phyloP scores from a whole-genome alignment of 73 alveolate genomes.

The Paraurostyla sp. region DNA sequence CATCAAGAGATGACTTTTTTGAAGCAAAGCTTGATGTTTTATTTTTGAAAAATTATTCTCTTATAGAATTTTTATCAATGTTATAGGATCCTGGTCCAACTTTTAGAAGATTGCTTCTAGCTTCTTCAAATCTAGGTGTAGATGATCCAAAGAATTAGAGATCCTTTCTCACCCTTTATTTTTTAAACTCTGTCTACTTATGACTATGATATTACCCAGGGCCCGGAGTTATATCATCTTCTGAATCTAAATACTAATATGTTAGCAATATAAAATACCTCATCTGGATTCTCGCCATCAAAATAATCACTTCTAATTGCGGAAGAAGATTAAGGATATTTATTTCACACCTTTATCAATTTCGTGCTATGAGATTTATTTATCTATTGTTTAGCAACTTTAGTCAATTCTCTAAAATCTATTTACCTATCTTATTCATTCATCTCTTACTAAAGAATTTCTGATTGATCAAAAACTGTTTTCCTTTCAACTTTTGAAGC shows the following conservation, averaged over 20 bases:
- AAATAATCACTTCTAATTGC: background rate
- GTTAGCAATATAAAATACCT: background rate
- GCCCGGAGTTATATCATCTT: constrained; percentile 6
- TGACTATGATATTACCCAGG: background rate
- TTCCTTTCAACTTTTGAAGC: constrained; percentile 4
- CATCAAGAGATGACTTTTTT: background rate
- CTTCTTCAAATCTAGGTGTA: background rate
- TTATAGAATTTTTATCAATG: background rate
- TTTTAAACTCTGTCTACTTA: background rate
- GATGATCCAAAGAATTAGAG: constrained; percentile 29
- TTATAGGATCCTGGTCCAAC: constrained; percentile 30
- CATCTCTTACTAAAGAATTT: background rate
- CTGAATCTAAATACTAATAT: background rate
- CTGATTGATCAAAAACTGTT: constrained; percentile 10
- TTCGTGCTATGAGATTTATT: background rate
- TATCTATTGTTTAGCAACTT: background rate
- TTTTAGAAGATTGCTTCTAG: too few relatives aligned
- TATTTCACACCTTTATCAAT: background rate
- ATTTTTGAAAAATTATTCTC: constrained; percentile 2
- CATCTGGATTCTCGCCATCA: constrained; percentile 11
- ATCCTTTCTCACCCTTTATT: background rate
- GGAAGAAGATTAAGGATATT: background rate
- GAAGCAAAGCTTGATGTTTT: constrained; percentile 34
- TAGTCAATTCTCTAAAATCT: background rate
- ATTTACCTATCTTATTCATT: background rate